Evolutionary conservation across 2,329 filamentous ascomycete species (phyloP), one percentile per base, ranked within the genome.

Genomic region (Didymosphaeria variabile): DNA sequence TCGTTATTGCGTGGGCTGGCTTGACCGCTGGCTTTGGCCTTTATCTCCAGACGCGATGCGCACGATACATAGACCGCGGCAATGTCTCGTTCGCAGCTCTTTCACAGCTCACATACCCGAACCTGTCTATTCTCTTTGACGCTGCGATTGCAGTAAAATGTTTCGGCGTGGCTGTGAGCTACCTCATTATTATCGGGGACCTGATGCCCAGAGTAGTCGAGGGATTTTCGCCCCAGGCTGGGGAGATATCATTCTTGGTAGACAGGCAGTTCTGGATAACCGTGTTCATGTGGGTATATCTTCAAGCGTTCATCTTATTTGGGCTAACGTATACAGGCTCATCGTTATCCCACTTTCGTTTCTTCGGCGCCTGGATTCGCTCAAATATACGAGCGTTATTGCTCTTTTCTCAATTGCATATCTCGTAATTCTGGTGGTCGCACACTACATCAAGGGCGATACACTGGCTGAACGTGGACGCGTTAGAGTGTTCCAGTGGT

Each of bases 261-360:
- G 93, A 98, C 75, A 88, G 95, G 54, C 91, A 95, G 76, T 99
- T 99, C 77, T 99, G 95, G 95, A 91, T 99, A 63, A 98, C 95
- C 1, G 94, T 90, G 1, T 99, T 99, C 76, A 97, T 99, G 93
- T 91, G 77, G 69, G 85, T 12, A 51, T 12, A 51, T 40, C 10
- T 26, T 3, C 29, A 10, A 21, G 13, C 4, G 23, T 23, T 10
- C 6, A 12, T 5, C 17, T 26, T 10, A 29, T 12, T 0, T 23
- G 45, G 5, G 50, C 70, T 73, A 44, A 75, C 62, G 13, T 31
- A 23, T 10, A 23, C 70, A 91, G 89, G 89, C 86, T 97, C 65
- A 86, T 97, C 64, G 92, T 99, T 67, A 98, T 99, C 66, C 95
- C 95, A 5, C 83, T 99, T 59, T 96, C 93, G 57, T 99, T 98